A percentile compares a stretch with the other conserved stretches of the same genome.
phyloP scores from a whole-genome alignment of 805 yeast genomes.

The Yamadazyma phyllophila region DNA sequence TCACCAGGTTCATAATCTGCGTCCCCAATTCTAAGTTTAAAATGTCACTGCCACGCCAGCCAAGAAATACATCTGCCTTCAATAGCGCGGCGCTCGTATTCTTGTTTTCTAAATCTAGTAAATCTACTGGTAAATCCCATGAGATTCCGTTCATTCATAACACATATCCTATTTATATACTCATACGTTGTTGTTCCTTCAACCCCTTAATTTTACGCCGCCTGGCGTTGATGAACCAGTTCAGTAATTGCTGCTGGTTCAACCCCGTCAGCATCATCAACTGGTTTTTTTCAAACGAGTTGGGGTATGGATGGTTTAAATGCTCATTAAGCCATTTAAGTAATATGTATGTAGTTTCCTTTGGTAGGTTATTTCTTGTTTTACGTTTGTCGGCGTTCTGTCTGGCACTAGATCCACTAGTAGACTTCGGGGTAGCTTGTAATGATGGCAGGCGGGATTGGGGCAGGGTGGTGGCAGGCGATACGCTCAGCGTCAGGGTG shows the following conservation, averaged over 20 bases:
- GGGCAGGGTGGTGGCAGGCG: slow-evolving; percentile 2
- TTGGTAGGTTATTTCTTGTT: slow-evolving; percentile 72
- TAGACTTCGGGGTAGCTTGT: neutral
- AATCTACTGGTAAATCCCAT: neutral
- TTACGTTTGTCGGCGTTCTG: slow-evolving; percentile 24
- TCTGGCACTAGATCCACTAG: neutral
- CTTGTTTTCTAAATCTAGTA: neutral
- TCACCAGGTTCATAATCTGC: too few relatives aligned
- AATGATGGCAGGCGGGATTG: neutral
- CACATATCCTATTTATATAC: slow-evolving; percentile 5
- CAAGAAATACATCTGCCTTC: too few relatives aligned
- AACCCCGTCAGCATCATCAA: slow-evolving; percentile 71
- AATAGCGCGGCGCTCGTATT: neutral
- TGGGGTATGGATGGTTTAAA: slow-evolving; percentile 80
- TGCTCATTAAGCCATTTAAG: slow-evolving; percentile 74
- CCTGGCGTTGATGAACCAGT: slow-evolving; percentile 88
- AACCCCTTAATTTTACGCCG: slow-evolving; percentile 62
- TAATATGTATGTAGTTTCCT: slow-evolving; percentile 69
- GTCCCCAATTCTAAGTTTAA: too few relatives aligned
- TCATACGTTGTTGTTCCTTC: slow-evolving; percentile 34
- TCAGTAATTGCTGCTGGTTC: slow-evolving; percentile 75
- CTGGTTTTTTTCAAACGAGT: slow-evolving; percentile 70
- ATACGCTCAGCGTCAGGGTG: slow-evolving; percentile 1
- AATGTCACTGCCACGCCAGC: too few relatives aligned
- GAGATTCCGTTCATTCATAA: slow-evolving; percentile 1